Base-by-base conservation (phyloP, 2,329 filamentous ascomycete genomes). In the Phialophora macrospora region DNA sequence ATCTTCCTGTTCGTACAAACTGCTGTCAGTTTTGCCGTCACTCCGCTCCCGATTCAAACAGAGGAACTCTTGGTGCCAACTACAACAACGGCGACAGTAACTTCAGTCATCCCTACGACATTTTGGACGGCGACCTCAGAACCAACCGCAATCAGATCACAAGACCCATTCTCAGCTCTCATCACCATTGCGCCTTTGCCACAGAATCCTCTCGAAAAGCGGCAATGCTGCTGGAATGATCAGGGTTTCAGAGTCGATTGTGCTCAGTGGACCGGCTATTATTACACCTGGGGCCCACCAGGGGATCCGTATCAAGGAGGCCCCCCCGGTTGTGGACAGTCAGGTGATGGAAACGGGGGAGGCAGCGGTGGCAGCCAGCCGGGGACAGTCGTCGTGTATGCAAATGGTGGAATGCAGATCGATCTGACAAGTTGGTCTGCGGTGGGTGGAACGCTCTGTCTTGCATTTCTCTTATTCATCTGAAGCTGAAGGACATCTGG, bases 201-300 rank as follows among this genome's bases (percentile, higher is more conserved):
- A 49, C 55, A 55, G 12, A 71, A 69, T 38, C 68, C 68, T 34
- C 62, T 72, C 17, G 68, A 67, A 55, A 59, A 60, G 44, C 60
- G 70, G 57, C 71, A 71, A 59, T 68, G 66, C 57, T 73, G 72
- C 61, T 73, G 69, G 60, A 65, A 73, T 56, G 72, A 73, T 28
- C 71, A 64, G 55, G 72, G 72, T 14, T 70, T 71, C 60, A 68
- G 70, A 24, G 72, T 73, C 11, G 66, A 73, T 57, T 73, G 72
- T 60, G 71, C 68, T 11, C 69, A 68, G 38, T 73, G 72, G 72
- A 72, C 72, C 6, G 72, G 72, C 12, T 73, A 73, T 44, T 70
- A 71, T 49, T 73, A 72, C 52, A 72, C 70, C 32, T 73, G 72
- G 72, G 72, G 72, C 20, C 71, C 71, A 7, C 22, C 68, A 32